Percentiles rank a stretch among this genome's conserved stretches.
phyloP scores from a whole-genome alignment of 2,329 filamentous ascomycete genomes.

The Botrytis tulipae region DNA sequence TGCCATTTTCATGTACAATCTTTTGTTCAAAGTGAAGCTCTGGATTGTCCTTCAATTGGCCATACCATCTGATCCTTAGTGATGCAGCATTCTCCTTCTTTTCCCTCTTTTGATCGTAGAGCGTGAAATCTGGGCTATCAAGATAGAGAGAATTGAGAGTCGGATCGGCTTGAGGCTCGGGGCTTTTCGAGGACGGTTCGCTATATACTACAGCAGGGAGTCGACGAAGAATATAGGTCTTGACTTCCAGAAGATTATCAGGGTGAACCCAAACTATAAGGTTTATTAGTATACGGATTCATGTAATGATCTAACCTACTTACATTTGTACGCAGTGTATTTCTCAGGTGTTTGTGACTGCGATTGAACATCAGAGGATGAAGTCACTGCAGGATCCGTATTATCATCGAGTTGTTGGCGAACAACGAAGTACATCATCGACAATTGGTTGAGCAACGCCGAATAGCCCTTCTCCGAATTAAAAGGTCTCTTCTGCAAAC shows the following conservation, averaged over 20 bases:
- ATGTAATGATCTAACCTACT: constrained; percentile 36
- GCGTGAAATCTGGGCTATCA: constrained; percentile 79
- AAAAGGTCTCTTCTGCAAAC: constrained; percentile 84
- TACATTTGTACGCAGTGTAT: constrained; percentile 86
- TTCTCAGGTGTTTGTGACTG: constrained; percentile 64
- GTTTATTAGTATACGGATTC: constrained; percentile 36
- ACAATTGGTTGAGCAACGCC: constrained; percentile 84
- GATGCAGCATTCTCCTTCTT: constrained; percentile 74
- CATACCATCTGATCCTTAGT: constrained; percentile 87
- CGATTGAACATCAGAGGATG: constrained; percentile 43
- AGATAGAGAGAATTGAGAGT: constrained; percentile 96
- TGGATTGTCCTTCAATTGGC: constrained; percentile 73
- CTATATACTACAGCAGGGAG: constrained; percentile 93
- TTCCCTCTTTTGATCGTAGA: constrained; percentile 84
- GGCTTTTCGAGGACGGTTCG: constrained; percentile 77
- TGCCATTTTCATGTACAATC: constrained; percentile 71
- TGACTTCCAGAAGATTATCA: constrained; percentile 94
- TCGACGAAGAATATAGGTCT: constrained; percentile 88
- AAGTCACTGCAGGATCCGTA: constrained; percentile 42
- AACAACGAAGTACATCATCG: constrained; percentile 93
- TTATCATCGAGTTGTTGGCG: constrained; percentile 73
- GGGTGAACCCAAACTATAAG: constrained; percentile 83
- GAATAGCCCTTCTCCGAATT: constrained; percentile 90
- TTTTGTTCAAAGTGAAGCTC: constrained; percentile 90
- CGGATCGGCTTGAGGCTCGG: constrained; percentile 78